Base-by-base conservation (phyloP, 345 rosid genomes). In the Raphanus raphanistrum region DNA sequence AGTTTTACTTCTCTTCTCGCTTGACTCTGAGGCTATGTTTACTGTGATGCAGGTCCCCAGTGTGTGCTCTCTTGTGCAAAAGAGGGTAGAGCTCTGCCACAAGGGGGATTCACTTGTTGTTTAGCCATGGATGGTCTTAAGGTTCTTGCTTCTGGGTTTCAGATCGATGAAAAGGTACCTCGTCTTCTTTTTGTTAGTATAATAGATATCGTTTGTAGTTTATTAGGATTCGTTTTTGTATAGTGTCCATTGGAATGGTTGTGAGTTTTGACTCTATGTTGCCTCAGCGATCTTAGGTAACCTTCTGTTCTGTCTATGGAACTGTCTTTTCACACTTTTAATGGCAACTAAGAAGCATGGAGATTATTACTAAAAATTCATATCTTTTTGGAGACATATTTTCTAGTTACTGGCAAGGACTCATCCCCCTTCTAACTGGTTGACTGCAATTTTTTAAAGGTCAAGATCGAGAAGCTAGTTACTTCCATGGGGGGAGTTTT, bases 41-140 rank as follows among this genome's bases (percentile, higher is more conserved):
- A 66, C 68, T 84, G 52, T 78, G 7, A 4, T 50, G 21, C 25
- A 90, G 99, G 99, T 83, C 98, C 98, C 3, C 94, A 88, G 65
- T 92, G 98, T 66, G 98, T 90, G 71, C 87, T 95, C 73, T 86
- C 93, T 0, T 90, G 98, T 82, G 97, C 94, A 5, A 91, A 90
- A 84, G 98, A 91, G 74, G 86, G 88, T 55, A 87, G 88, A 82
- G 52, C 84, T 3, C 67, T 92, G 12, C 99, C 98, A n/a, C 87
- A 86, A 71, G 88, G 86, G 75, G 90, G 84, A 10, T 95, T 87
- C 79, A 86, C 90, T 79, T 95, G 99, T 78, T 92, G 99, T 81
- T 89, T 95, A 73, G 99, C 96, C 0, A 91, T 92, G 98, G 94
- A 92, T 76, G 94, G 98, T 74, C 82, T 87, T 77, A 91, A 90